Percentiles rank a stretch among this genome's conserved stretches.
Evolutionary conservation across 2,329 filamentous ascomycete species (phyloP).

Genomic region (Mycosphaerella sp.): DNA sequence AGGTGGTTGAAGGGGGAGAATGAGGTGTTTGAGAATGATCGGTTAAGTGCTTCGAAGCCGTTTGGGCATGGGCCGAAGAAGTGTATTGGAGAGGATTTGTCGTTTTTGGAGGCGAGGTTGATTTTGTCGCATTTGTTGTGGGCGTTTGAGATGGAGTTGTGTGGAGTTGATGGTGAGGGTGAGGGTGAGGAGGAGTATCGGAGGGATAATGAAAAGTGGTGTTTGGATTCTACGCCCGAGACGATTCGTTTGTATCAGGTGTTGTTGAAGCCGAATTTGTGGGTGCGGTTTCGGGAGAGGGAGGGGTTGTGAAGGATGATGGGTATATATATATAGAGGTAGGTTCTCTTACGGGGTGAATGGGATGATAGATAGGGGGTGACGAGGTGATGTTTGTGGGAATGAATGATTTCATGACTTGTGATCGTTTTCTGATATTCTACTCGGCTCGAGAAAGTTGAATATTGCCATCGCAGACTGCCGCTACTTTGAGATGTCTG

Average conservation of each 20-base stretch:
- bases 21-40: not conserved
- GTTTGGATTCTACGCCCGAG: not conserved
- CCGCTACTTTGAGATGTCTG: no score
- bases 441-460: no score
- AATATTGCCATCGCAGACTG: no score
- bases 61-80: conserved; percentile 20
- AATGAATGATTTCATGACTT: no score
- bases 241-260: conserved; percentile 3
- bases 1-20: not conserved
- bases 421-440: no score
- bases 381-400: no score
- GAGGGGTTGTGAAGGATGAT: not conserved
- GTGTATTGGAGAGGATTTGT: conserved; percentile 28
- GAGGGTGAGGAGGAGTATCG: not conserved
- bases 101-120: conserved; percentile 33
- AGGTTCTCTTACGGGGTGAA: no score
- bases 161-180: not conserved
- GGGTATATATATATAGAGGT: no score
- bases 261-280: conserved; percentile 7
- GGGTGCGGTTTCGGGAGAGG: not conserved
- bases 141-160: not conserved
- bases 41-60: conserved; percentile 19
- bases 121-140: conserved; percentile 8
- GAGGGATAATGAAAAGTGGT: not conserved
- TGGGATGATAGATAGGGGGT: no score